Evolutionary conservation across 495 filamentous ascomycete genomes (phyloP).

Genomic region (Friedmanniomyces simplex): DNA sequence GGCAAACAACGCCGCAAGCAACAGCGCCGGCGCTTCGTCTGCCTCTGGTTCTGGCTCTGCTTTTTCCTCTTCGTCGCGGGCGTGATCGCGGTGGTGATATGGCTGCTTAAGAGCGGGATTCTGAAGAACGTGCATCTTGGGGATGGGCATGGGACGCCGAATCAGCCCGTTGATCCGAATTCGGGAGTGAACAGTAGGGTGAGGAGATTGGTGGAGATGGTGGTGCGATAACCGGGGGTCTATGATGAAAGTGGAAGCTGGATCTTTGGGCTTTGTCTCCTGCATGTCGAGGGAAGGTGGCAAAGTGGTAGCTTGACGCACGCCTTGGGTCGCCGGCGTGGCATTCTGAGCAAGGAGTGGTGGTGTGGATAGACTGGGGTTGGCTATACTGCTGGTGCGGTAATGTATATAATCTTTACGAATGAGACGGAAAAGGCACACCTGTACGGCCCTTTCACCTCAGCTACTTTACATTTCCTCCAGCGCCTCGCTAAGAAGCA

Average conservation of each 20-base stretch:
- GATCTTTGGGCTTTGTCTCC: neutral
- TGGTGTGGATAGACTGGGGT: neutral
- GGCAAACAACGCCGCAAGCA: constrained; percentile 30
- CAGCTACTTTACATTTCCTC: neutral
- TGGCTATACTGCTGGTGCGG: neutral
- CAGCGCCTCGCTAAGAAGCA: constrained; percentile 2
- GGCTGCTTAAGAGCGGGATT: constrained; percentile 25
- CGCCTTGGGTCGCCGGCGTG: neutral
- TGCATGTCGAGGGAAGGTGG: neutral
- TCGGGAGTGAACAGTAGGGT: neutral
- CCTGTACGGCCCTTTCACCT: neutral
- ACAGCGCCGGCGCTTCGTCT: constrained; percentile 27
- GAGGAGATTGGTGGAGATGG: neutral
- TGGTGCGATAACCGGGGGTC: neutral
- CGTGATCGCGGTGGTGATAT: constrained; percentile 28
- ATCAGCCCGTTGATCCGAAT: neutral
- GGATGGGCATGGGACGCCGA: neutral
- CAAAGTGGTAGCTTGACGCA: neutral
- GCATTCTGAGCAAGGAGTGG: neutral
- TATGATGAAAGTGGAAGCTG: neutral
- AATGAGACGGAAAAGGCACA: neutral
- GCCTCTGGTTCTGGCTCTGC: constrained; percentile 34
- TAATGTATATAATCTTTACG: constrained; percentile 8
- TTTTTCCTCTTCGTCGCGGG: constrained; percentile 32
- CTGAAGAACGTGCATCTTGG: constrained; percentile 15